A percentile compares a stretch with the other conserved stretches of the same genome.
Evolutionary conservation across 306 rosid species (phyloP).

Genomic region (Gynostemma pentaphyllum): DNA sequence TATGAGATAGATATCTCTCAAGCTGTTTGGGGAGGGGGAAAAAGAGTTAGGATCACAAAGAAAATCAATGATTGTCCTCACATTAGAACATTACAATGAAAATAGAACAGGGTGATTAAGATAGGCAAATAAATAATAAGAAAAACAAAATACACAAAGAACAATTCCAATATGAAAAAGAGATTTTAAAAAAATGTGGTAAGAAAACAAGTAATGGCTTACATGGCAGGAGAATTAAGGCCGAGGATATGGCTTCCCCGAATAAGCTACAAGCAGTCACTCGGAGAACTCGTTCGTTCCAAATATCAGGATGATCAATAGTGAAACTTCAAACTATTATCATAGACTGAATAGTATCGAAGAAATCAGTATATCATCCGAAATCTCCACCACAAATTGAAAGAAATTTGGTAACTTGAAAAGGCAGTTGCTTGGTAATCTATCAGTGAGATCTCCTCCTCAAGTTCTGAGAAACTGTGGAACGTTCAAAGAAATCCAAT

Average conservation of each 20-base stretch:
- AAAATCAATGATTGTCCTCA: neutral
- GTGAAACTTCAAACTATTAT: slow-evolving; percentile 3
- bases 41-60: neutral
- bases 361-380: slow-evolving; percentile 32
- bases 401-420: slow-evolving; percentile 64
- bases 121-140: neutral
- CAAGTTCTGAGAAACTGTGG: slow-evolving; percentile 55
- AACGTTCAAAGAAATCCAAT: slow-evolving; percentile 86
- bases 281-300: slow-evolving; percentile 19
- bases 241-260: slow-evolving; percentile 29
- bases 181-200: slow-evolving; percentile 37
- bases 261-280: slow-evolving; percentile 29
- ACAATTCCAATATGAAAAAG: slow-evolving; percentile 67
- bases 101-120: slow-evolving; percentile 1
- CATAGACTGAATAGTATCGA: slow-evolving; percentile 12
- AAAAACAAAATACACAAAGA: slow-evolving; percentile 37
- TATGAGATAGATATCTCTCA: neutral
- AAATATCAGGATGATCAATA: slow-evolving; percentile 20
- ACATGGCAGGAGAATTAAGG: slow-evolving; percentile 76
- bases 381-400: slow-evolving; percentile 64
- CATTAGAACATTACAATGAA: slow-evolving; percentile 4
- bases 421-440: slow-evolving; percentile 21
- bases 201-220: slow-evolving; percentile 63
- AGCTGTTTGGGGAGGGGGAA: neutral
- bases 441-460: slow-evolving; percentile 74